A percentile compares a stretch with the other conserved stretches of the same genome.
These are phyloP conservation scores for Trametes elegans DNA, from an alignment of 768 basidiomycete species.

Conservation along the genomic window DNA sequence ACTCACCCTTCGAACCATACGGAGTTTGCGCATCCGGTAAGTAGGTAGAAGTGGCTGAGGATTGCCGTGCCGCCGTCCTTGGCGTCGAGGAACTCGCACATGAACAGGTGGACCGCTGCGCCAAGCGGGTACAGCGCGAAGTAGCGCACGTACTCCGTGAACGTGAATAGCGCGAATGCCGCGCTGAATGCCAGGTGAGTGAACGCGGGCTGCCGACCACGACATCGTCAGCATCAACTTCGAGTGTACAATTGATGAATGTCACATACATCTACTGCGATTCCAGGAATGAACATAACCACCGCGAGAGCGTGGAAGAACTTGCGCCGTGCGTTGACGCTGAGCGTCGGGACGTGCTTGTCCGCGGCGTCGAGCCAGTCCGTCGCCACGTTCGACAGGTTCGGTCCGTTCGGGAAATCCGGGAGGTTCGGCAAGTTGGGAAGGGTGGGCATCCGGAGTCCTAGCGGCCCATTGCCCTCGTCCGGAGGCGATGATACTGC, in stretches of 20 bases:
- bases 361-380: slow-evolving; percentile 81
- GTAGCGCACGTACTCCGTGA: slow-evolving; percentile 96
- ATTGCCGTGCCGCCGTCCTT: slow-evolving; percentile 96
- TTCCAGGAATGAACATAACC: slow-evolving; percentile 94
- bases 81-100: slow-evolving; percentile 96
- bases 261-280: slow-evolving; percentile 75
- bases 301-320: slow-evolving; percentile 97
- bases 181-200: slow-evolving; percentile 92
- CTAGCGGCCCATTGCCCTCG: slow-evolving; percentile 29
- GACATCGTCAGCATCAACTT: not conserved
- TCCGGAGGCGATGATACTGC: slow-evolving; percentile 17
- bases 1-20: slow-evolving; percentile 94
- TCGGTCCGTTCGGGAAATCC: slow-evolving; percentile 41
- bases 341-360: slow-evolving; percentile 85
- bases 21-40: slow-evolving; percentile 92
- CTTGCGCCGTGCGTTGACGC: slow-evolving; percentile 90
- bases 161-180: slow-evolving; percentile 93
- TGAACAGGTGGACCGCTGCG: slow-evolving; percentile 88
- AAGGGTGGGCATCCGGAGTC: slow-evolving; percentile 31
- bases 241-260: not conserved
- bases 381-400: slow-evolving; percentile 56
- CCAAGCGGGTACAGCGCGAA: slow-evolving; percentile 98
- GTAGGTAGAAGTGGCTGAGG: slow-evolving; percentile 93
- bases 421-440: slow-evolving; percentile 48
- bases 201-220: slow-evolving; percentile 78